phyloP scores from a whole-genome alignment of 805 yeast species.

The Metschnikowia proteae region DNA sequence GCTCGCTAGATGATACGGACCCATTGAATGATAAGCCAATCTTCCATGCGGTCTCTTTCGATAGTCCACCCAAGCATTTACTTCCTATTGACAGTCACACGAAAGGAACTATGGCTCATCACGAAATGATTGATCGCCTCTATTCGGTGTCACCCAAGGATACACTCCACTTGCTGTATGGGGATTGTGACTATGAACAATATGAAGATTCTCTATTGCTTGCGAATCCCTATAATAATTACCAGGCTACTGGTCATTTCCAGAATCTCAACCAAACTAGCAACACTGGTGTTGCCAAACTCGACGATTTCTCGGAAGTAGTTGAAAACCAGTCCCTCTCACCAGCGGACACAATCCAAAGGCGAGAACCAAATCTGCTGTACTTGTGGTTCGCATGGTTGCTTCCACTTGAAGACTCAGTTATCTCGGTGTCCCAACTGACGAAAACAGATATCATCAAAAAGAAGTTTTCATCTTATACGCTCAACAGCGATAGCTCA shows the following conservation, averaged over 20 bases:
- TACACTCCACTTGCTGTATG: conserved; percentile 28
- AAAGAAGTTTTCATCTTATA: conserved; percentile 20
- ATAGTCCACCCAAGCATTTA: neutral
- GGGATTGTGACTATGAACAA: neutral
- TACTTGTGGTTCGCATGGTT: conserved; percentile 7
- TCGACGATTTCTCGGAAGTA: neutral
- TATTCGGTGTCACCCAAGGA: conserved; percentile 41
- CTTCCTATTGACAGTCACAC: neutral
- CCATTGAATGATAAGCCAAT: conserved; percentile 5
- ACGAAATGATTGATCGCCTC: conserved; percentile 24
- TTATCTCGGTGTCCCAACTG: neutral
- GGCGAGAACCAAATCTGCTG: neutral
- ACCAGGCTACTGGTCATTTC: neutral
- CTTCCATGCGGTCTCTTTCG: conserved; percentile 12
- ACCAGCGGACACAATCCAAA: neutral
- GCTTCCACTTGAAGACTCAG: conserved; percentile 1
- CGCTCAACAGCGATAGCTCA: conserved; percentile 17
- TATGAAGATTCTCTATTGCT: neutral
- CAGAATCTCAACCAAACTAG: neutral
- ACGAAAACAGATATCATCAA: conserved; percentile 12
- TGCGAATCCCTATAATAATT: neutral
- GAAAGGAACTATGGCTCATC: conserved; percentile 6
- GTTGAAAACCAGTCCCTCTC: neutral
- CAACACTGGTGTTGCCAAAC: neutral
- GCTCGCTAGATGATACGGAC: neutral